Evolutionary conservation across 805 yeast species (phyloP).

Genomic region (Maudiozyma saulgeensis): DNA sequence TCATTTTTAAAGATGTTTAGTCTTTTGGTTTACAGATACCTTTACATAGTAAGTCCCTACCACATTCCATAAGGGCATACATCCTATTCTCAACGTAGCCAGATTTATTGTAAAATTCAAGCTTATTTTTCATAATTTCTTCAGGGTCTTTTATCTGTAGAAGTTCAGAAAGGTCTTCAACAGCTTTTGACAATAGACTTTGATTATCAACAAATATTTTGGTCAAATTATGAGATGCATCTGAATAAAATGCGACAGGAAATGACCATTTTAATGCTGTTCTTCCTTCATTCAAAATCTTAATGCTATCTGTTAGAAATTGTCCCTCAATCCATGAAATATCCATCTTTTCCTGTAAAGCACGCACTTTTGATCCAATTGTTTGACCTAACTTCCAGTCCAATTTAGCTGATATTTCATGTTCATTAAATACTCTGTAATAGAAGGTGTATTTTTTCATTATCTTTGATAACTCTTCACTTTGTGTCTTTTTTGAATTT

Average conservation of each 20-base stretch:
- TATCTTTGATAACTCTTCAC: slow-evolving; percentile 31
- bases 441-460: slow-evolving; percentile 61
- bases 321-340: slow-evolving; percentile 84
- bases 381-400: slow-evolving; percentile 56
- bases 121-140: slow-evolving; percentile 27
- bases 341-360: slow-evolving; percentile 53
- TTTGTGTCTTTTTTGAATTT: slow-evolving; percentile 8
- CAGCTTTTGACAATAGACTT: slow-evolving; percentile 50
- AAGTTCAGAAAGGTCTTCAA: slow-evolving; percentile 58
- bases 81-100: slow-evolving; percentile 31
- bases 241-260: slow-evolving; percentile 64
- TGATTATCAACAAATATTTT: slow-evolving; percentile 65
- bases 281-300: slow-evolving; percentile 56
- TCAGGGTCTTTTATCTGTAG: slow-evolving; percentile 37
- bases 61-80: slow-evolving; percentile 31
- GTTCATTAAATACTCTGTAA: slow-evolving; percentile 64
- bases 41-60: slow-evolving; percentile 27
- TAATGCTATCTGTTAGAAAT: slow-evolving; percentile 66
- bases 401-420: slow-evolving; percentile 64
- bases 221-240: slow-evolving; percentile 40
- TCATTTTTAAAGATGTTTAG: background rate
- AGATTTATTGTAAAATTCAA: slow-evolving; percentile 31
- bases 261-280: slow-evolving; percentile 84
- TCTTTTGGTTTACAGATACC: slow-evolving; percentile 22
- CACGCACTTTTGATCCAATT: slow-evolving; percentile 54